phyloP scores from a whole-genome alignment of 2,329 filamentous ascomycete genomes.

The Ceratocystis smalleyi region DNA sequence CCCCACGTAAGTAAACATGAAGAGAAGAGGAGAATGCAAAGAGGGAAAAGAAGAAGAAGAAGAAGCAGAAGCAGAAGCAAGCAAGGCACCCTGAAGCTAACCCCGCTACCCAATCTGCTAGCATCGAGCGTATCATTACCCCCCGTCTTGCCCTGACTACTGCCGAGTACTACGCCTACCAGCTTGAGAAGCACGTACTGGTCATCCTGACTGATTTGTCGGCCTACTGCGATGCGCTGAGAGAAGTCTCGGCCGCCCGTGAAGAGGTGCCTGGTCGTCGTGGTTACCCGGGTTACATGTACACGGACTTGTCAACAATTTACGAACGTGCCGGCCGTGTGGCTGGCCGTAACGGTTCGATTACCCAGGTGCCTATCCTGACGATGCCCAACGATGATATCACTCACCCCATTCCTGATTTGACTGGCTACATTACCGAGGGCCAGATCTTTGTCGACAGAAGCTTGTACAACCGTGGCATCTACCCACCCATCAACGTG shows the following conservation, averaged over 20 bases:
- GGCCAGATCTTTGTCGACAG: slow-evolving; percentile 97
- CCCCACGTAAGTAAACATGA: slow-evolving; percentile 57
- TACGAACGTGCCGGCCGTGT: slow-evolving; percentile 99
- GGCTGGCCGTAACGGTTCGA: slow-evolving; percentile 88
- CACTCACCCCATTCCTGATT: slow-evolving; percentile 94
- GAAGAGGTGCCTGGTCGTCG: slow-evolving; percentile 98
- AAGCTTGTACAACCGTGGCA: slow-evolving; percentile 83
- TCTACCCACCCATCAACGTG: slow-evolving; percentile 98
- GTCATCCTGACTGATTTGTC: slow-evolving; percentile 97
- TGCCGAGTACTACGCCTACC: slow-evolving; percentile 98
- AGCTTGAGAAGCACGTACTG: slow-evolving; percentile 97
- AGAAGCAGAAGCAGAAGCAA: not conserved
- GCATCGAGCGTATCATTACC: slow-evolving; percentile 98
- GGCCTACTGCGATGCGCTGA: slow-evolving; percentile 94
- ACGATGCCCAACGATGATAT: slow-evolving; percentile 99
- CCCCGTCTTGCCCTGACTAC: slow-evolving; percentile 95
- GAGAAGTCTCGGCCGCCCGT: slow-evolving; percentile 92
- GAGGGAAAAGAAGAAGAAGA: not conserved
- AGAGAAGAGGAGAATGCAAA: not conserved
- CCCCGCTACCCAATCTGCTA: slow-evolving; percentile 24
- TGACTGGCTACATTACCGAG: slow-evolving; percentile 98
- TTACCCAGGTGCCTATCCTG: slow-evolving; percentile 96
- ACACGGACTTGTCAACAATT: slow-evolving; percentile 99
- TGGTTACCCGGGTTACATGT: slow-evolving; percentile 99
- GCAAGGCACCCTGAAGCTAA: not conserved